Evolutionary conservation across 495 filamentous ascomycete genomes (phyloP), one percentile per base, ranked within the genome.

Genomic region (Cercophora samala): DNA sequence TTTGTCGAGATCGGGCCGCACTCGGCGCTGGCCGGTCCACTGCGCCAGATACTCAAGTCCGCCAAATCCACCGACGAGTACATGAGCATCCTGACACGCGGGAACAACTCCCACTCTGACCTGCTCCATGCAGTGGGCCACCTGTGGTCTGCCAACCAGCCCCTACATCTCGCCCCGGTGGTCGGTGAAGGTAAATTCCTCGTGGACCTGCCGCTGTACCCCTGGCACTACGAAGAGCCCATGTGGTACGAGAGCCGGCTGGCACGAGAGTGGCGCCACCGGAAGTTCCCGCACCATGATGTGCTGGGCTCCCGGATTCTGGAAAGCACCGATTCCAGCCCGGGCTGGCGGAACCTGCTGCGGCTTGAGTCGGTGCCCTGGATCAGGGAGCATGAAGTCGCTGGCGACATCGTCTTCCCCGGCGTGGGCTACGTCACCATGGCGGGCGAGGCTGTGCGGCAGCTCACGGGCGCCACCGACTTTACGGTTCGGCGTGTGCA

Each of bases 351-450:
- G 19, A 54, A 54, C 51, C 17, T 54, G 51, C 51, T 54, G 17
- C 51, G 51, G 19, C 51, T 54, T 21, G 19, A 21, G 17, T 17
- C 15, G 51, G 51, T 54, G 15, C 51, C 51, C 19, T 86, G 81
- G 82, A 52, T 85, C 0, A 19, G 64, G 0, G 81, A 80, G 19
- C 83, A 85, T 68, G 51, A 58, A 11, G 17, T 77, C 4, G 72
- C 76, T 25, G 56, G 69, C 11, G 69, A 75, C 32, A 63, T 64
- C 1, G 73, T 90, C 0, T 84, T 86, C 56, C 86, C 87, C 8
- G 84, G 74, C 19, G 77, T 84, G 6, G 81, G 78, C 0, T 87
- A 83, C 62, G 66, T 81, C 5, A 71, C 73, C 11, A 79, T 80
- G 60, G 81, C 80, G 15, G 51, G 51, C 15, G 19, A 17, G 15